These are phyloP conservation scores for Kwoniella heveanensis DNA, from an alignment of 768 basidiomycete species.

Conservation along the genomic window DNA sequence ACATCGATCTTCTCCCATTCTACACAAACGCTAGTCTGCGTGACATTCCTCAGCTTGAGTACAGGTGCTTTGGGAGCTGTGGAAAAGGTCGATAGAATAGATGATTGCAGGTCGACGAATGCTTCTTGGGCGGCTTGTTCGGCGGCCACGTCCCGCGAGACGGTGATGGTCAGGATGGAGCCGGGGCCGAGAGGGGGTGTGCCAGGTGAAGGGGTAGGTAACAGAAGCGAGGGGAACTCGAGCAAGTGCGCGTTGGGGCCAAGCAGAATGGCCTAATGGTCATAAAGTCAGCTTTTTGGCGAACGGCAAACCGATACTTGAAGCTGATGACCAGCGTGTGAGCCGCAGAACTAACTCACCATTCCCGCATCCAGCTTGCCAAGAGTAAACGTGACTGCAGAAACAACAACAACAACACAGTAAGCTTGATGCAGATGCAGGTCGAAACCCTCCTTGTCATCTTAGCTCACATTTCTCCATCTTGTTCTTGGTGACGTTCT, in stretches of 20 bases:
- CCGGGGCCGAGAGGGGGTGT: constrained; percentile 82
- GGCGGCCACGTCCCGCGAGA: constrained; percentile 80
- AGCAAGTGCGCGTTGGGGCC: constrained; percentile 94
- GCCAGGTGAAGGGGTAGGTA: constrained; percentile 61
- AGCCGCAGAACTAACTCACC: constrained; percentile 61
- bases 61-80: constrained; percentile 71
- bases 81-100: constrained; percentile 77
- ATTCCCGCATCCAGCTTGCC: constrained; percentile 82
- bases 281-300: constrained; percentile 4
- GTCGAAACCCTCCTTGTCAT: too few relatives aligned
- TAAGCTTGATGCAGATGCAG: too few relatives aligned
- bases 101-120: constrained; percentile 81
- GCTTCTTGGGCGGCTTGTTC: constrained; percentile 78
- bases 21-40: constrained; percentile 93
- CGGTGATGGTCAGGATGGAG: constrained; percentile 95
- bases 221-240: constrained; percentile 92
- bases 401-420: too few relatives aligned
- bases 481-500: constrained; percentile 25
- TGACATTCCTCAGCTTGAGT: constrained; percentile 86
- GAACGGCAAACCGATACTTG: constrained; percentile 28
- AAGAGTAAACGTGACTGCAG: constrained; percentile 69
- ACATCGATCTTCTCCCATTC: constrained; percentile 89
- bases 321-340: not conserved
- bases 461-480: constrained; percentile 51
- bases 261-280: constrained; percentile 62